Evolutionary conservation across 2,329 filamentous ascomycete genomes (phyloP).

Genomic region (Dactylellina cionopaga): DNA sequence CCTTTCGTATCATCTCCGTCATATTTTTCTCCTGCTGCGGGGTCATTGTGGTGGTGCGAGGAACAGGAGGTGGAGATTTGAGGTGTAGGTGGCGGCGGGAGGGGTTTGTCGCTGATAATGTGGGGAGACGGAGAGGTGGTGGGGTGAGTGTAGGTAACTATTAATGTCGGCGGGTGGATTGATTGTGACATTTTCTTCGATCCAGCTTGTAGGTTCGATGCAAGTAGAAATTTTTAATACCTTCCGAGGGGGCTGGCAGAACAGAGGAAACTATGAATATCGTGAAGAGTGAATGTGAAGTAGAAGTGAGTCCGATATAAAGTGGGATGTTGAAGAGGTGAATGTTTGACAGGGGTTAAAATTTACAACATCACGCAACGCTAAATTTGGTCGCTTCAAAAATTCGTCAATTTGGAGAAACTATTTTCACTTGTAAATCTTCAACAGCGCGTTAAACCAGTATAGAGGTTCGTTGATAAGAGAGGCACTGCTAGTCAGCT

Average conservation of each 20-base stretch:
- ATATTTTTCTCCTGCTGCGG: constrained; percentile 17
- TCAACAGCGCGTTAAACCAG: not conserved
- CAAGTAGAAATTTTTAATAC: no score
- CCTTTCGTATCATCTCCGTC: no score
- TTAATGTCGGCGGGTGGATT: constrained; percentile 36
- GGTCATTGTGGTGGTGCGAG: constrained; percentile 32
- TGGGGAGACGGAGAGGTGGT: constrained; percentile 18
- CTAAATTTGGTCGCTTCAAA: not conserved
- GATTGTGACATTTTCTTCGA: constrained; percentile 29
- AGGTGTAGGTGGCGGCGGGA: constrained; percentile 43
- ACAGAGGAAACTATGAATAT: not conserved
- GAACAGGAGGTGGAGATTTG: constrained; percentile 31
- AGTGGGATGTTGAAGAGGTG: not conserved
- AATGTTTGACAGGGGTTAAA: not conserved
- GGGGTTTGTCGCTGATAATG: constrained; percentile 11
- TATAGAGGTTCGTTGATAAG: no score
- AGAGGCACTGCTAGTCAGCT: no score
- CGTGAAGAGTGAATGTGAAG: not conserved
- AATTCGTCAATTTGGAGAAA: not conserved
- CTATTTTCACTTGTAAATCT: not conserved
- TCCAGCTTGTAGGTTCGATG: no score
- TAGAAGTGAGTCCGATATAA: no score
- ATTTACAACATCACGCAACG: constrained; percentile 34
- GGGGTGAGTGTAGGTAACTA: constrained; percentile 31
- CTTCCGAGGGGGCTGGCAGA: not conserved